Evolutionary conservation across 768 basidiomycete genomes (phyloP), one percentile per base, ranked within the genome.

Genomic region (Serendipita indica): DNA sequence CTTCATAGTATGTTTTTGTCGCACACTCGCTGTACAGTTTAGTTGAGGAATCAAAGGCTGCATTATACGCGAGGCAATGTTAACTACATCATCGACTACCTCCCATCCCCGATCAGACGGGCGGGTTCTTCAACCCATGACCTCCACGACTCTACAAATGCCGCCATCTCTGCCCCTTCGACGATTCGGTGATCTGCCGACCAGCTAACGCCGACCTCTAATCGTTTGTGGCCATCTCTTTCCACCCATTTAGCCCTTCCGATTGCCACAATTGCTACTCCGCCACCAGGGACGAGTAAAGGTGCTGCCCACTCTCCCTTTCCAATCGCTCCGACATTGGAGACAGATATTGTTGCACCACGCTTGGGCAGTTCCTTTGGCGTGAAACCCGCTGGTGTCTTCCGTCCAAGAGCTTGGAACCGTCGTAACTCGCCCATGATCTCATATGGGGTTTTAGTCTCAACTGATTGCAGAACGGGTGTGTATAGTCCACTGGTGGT

Each of bases 101-200:
- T 39, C 12, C 72, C 72, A 45, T 75, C 75, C 2, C 64, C 86
- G 63, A 89, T 77, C 61, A 89, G 65, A 67, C 84, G 74, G 67
- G 76, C 79, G 2, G 90, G 90, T 1, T 71, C 67, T 71, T 91
- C 89, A 14, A 90, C 84, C 74, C 81, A 88, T 14, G 70, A 73
- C 61, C 89, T 79, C 89, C 89, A 93, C 39, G 75, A 73, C 72
- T 91, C 88, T 61, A 89, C 84, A 67, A 93, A 89, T 62, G 86
- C 88, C 57, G 86, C 88, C 62, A 93, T 67, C 71, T 93, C 89
- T 1, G 89, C 89, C 3, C 89, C 89, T 67, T 93, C 89, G 7
- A 91, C 81, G 4, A 93, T 81, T 14, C 89, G 72, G 69, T 93
- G 90, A 64, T 93, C 89, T 49, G 84, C 89, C 61, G 80, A 81